Evolutionary conservation across 306 rosid species (phyloP), one percentile per base, ranked within the genome.

Genomic region (Quillaja saponaria): DNA sequence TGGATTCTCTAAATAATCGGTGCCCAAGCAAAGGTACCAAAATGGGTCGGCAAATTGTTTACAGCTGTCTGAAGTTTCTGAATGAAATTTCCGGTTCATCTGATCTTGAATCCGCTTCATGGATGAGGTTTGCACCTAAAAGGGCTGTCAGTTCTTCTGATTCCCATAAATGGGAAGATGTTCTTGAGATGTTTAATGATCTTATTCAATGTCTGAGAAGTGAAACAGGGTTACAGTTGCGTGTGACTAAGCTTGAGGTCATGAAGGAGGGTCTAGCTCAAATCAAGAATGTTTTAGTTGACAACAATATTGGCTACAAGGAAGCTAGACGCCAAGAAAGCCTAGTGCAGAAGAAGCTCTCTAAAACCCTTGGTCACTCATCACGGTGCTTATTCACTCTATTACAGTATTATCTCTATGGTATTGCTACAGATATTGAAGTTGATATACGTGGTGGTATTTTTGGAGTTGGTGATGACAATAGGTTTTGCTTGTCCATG

Each of bases 201-300:
- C 82, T 92, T 6, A 72, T 80, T 37, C 67, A 66, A 52, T 79
- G 76, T 73, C 63, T 81, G 61, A 86, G 64, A 66, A 58, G 62
- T 2, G 95, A 92, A 75, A 63, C 59, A 16, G 35, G 57, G 66
- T 61, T 88, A 6, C 75, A 77, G 40, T 21, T 57, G 60, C 78
- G 73, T 40, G 74, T 80, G 67, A 57, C 63, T 15, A 92, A 89
- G 86, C 82, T 84, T 28, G 85, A 81, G 75, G 61, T 73, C 59
- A 86, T 86, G 95, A 92, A 77, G 77, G 96, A 88, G 57, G 99
- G 96, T 31, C 79, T 89, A 38, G 61, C 85, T 16, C 96, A 92
- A 40, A 89, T 92, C 57, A 89, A 64, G 78, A 95, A 89, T 54
- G 79, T 92, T 45, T 55, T 74, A 48, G 68, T 79, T 50, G 96